A percentile compares a stretch with the other conserved stretches of the same genome.
Evolutionary conservation across 192 early-diverging fungal genomes (phyloP).

Genomic region (Coemansia sp.): DNA sequence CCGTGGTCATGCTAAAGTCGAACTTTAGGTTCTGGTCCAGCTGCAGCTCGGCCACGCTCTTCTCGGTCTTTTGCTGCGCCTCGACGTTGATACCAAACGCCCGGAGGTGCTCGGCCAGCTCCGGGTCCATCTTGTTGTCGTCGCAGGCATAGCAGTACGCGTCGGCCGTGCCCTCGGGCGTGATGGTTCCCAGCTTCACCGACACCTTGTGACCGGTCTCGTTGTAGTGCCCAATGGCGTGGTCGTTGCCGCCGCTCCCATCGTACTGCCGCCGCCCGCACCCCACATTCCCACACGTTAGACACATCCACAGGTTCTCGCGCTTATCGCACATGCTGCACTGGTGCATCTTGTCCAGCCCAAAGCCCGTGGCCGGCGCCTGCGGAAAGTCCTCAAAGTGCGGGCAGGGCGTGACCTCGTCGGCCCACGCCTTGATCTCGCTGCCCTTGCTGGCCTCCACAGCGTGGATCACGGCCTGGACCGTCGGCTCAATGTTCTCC

Average conservation of each 20-base stretch:
- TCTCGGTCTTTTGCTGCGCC: slow-evolving; percentile 83
- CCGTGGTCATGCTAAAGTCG: slow-evolving; percentile 96
- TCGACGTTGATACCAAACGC: slow-evolving; percentile 87
- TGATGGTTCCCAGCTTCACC: slow-evolving; percentile 94
- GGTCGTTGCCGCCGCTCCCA: slow-evolving; percentile 88
- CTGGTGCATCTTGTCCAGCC: slow-evolving; percentile 26
- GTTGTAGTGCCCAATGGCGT: slow-evolving; percentile 81
- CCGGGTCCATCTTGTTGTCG: slow-evolving; percentile 72
- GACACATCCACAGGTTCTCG: slow-evolving; percentile 94
- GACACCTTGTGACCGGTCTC: slow-evolving; percentile 74
- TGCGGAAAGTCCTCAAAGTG: slow-evolving; percentile 74
- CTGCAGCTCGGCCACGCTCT: slow-evolving; percentile 88
- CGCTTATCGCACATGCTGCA: slow-evolving; percentile 69
- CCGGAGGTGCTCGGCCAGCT: slow-evolving; percentile 70
- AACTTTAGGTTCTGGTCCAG: slow-evolving; percentile 94
- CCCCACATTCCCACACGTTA: slow-evolving; percentile 87
- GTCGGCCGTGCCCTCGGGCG: slow-evolving; percentile 90
- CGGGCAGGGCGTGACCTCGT: slow-evolving; percentile 71
- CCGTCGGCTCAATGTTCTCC: slow-evolving; percentile 12
- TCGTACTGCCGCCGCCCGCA: slow-evolving; percentile 94
- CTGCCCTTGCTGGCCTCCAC: slow-evolving; percentile 76
- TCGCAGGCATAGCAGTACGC: slow-evolving; percentile 64
- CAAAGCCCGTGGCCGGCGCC: slow-evolving; percentile 25
- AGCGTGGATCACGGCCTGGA: slow-evolving; percentile 60
- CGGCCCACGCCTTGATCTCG: slow-evolving; percentile 93